Conservation (phyloP, 805 yeast genomes). For the Isabelozyma gotoi region DNA sequence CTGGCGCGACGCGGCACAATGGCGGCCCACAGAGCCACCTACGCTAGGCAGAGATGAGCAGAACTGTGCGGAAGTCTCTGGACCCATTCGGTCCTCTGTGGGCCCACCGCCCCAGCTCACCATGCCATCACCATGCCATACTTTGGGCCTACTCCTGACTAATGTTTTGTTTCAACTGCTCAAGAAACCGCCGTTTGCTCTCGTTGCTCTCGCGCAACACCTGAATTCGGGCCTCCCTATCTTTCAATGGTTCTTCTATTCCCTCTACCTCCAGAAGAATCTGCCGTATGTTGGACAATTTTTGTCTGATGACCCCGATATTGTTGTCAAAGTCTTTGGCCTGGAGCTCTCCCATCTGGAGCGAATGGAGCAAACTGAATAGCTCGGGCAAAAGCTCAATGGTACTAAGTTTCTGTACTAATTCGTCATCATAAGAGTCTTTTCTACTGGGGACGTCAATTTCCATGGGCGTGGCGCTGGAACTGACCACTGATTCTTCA, state of each 20-base stretch:
- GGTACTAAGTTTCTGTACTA: constrained; percentile 21
- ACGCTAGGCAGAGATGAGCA: no score
- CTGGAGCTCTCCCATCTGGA: constrained; percentile 34
- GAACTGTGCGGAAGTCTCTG: no score
- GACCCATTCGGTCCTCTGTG: no score
- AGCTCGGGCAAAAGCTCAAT: constrained; percentile 39
- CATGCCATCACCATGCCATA: neutral
- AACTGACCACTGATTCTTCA: neutral
- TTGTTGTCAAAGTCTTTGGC: constrained; percentile 43
- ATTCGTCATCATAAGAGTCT: constrained; percentile 7
- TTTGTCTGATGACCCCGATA: constrained; percentile 38
- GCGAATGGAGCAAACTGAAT: constrained; percentile 31
- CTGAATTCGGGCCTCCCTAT: constrained; percentile 21
- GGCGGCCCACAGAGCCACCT: no score
- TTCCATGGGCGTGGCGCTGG: neutral
- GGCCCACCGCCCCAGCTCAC: no score
- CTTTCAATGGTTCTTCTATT: constrained; percentile 32
- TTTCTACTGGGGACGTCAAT: neutral
- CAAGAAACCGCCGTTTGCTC: constrained; percentile 23
- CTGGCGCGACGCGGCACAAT: no score
- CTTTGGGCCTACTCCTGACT: neutral
- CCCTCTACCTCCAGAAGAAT: constrained; percentile 37
- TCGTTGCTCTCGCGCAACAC: constrained; percentile 22
- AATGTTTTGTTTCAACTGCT: no score
- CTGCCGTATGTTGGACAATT: constrained; percentile 27